These are phyloP conservation scores for Vararia minispora DNA, from an alignment of 768 basidiomycete genomes.

Conservation along the genomic window DNA sequence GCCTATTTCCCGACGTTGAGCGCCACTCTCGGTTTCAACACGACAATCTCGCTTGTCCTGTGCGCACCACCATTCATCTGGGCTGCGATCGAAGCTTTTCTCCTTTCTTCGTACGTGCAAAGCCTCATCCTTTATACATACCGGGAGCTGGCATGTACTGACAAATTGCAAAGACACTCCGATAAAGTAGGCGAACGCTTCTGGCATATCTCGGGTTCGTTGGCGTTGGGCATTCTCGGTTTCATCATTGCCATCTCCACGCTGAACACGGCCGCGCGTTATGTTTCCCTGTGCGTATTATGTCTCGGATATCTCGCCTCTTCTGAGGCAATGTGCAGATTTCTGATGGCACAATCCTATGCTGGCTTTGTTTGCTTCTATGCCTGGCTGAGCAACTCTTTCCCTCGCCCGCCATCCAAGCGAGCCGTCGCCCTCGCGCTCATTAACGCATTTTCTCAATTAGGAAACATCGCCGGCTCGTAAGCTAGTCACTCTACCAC, in stretches of 20 bases:
- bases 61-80: slow-evolving; percentile 70
- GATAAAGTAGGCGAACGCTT: slow-evolving; percentile 65
- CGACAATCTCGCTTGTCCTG: slow-evolving; percentile 53
- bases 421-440: slow-evolving; percentile 74
- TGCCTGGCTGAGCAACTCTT: slow-evolving; percentile 39
- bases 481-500: slow-evolving; percentile 31
- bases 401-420: slow-evolving; percentile 72
- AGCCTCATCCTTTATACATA: neutral
- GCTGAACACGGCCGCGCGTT: slow-evolving; percentile 48
- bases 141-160: neutral
- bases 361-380: slow-evolving; percentile 57
- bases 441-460: slow-evolving; percentile 69
- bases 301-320: neutral
- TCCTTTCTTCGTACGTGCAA: slow-evolving; percentile 31
- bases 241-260: slow-evolving; percentile 55
- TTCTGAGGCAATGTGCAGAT: slow-evolving; percentile 27
- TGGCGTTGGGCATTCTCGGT: slow-evolving; percentile 50
- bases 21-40: slow-evolving; percentile 53
- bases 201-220: slow-evolving; percentile 44
- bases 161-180: slow-evolving; percentile 39
- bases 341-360: slow-evolving; percentile 66
- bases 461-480: slow-evolving; percentile 77
- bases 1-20: slow-evolving; percentile 70
- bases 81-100: slow-evolving; percentile 44
- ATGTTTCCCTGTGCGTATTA: slow-evolving; percentile 43